phyloP scores from a whole-genome alignment of 2,329 filamentous ascomycete genomes.

The Furcasterigmium furcatum region DNA sequence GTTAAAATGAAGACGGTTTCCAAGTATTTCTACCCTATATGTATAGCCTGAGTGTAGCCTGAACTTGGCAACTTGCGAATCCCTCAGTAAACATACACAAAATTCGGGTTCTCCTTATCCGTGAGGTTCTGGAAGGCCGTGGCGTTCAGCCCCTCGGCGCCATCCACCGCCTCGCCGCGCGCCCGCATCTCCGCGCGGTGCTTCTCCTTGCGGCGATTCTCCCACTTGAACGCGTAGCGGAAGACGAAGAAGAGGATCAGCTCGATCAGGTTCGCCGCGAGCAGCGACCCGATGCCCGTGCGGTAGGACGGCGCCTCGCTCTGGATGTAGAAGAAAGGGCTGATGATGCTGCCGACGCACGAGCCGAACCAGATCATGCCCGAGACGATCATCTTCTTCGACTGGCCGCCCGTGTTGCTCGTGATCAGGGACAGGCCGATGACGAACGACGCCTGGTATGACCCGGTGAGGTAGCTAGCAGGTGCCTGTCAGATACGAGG shows the following conservation, averaged over 20 bases:
- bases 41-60: no score
- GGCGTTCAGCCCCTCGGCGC: conserved; percentile 24
- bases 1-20: no score
- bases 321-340: conserved; percentile 60
- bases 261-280: conserved; percentile 36
- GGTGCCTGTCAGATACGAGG: neutral
- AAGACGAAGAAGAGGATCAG: conserved; percentile 33
- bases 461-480: conserved; percentile 27
- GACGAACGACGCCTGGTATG: conserved; percentile 35
- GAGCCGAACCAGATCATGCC: conserved; percentile 58
- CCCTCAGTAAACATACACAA: conserved; percentile 32
- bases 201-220: conserved; percentile 35
- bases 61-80: no score
- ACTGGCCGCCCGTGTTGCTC: conserved; percentile 51
- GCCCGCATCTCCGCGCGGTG: conserved; percentile 23
- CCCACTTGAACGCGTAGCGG: conserved; percentile 31
- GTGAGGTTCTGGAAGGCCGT: conserved; percentile 39
- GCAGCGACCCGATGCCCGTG: conserved; percentile 36
- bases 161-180: conserved; percentile 13
- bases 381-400: conserved; percentile 63
- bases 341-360: conserved; percentile 58
- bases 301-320: conserved; percentile 42
- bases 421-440: conserved; percentile 41
- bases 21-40: no score
- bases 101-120: conserved; percentile 39